Conservation (phyloP, 1,284 basidiomycete species). For the Puccinia novopanici region DNA sequence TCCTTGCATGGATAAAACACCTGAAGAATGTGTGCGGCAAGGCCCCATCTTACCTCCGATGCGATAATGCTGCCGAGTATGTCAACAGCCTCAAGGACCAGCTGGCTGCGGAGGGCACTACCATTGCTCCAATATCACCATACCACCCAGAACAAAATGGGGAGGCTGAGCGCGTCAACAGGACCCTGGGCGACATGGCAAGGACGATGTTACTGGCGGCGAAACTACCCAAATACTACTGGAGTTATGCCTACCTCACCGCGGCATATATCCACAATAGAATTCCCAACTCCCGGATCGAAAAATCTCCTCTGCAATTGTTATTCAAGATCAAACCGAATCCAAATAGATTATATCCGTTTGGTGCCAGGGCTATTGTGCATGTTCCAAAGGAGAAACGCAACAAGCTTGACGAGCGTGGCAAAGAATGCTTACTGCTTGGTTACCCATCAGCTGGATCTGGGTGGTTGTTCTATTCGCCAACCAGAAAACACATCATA, state of each 20-base stretch:
- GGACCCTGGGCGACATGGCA: constrained; percentile 1
- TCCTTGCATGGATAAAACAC: background rate
- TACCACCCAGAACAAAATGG: constrained; percentile 14
- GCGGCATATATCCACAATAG: background rate
- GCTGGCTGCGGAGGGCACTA: background rate
- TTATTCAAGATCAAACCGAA: background rate
- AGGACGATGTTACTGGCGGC: background rate
- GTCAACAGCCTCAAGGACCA: background rate
- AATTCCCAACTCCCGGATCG: background rate
- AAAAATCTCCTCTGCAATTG: background rate
- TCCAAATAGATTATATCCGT: background rate
- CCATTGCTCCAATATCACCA: background rate
- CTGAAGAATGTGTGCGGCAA: background rate
- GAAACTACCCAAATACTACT: background rate
- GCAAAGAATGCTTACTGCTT: background rate
- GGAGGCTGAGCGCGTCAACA: no score
- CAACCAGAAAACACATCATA: no score
- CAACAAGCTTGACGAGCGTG: constrained; percentile 12
- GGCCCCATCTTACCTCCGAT: background rate
- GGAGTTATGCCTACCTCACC: background rate
- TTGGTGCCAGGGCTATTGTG: no score
- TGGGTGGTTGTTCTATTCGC: no score
- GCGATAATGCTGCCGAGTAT: no score
- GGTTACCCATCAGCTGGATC: background rate
- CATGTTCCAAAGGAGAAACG: constrained; percentile 5